Evolutionary conservation across 177 flowering plant genomes (phyloP).

Genomic region (Vitis hybrid): DNA sequence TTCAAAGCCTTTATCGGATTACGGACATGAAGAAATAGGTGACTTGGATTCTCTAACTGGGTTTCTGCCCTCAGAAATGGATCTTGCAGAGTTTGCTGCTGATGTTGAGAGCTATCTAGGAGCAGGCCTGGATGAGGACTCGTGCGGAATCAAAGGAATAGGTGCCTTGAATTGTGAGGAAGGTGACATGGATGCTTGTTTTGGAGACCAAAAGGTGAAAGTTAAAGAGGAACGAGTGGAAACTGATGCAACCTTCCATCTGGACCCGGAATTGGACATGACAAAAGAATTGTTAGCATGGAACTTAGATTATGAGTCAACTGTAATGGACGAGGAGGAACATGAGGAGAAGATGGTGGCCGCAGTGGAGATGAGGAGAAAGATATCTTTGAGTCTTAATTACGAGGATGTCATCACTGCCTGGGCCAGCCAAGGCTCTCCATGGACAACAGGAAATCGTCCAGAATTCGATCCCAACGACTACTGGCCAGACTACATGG

Average conservation of each 20-base stretch:
- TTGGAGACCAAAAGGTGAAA: conserved; percentile 11
- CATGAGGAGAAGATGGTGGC: conserved; percentile 20
- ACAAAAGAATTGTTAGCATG: conserved; percentile 20
- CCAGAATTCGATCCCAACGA: conserved; percentile 36
- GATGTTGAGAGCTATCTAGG: conserved; percentile 53
- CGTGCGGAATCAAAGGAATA: no score
- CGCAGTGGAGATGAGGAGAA: conserved; percentile 14
- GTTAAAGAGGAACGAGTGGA: conserved; percentile 26
- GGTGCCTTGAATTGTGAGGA: neutral
- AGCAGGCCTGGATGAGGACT: conserved; percentile 20
- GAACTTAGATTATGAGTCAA: conserved; percentile 30
- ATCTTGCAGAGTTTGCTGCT: conserved; percentile 46
- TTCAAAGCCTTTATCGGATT: neutral
- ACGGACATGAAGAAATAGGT: conserved; percentile 8
- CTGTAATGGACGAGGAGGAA: conserved; percentile 1
- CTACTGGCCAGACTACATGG: conserved; percentile 38
- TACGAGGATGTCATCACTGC: conserved; percentile 45
- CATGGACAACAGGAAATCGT: conserved; percentile 44
- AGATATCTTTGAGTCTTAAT: conserved; percentile 34
- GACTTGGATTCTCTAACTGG: conserved; percentile 29
- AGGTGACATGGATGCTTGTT: conserved; percentile 1
- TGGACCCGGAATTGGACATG: conserved; percentile 16
- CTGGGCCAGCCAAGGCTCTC: conserved; percentile 45
- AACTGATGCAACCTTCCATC: conserved; percentile 11
- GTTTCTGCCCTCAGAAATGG: conserved; percentile 39